Percentiles rank a stretch among this genome's conserved stretches.
These are phyloP conservation scores for Diplodia mutila DNA, from an alignment of 2,329 filamentous ascomycete genomes.

Conservation along the genomic window DNA sequence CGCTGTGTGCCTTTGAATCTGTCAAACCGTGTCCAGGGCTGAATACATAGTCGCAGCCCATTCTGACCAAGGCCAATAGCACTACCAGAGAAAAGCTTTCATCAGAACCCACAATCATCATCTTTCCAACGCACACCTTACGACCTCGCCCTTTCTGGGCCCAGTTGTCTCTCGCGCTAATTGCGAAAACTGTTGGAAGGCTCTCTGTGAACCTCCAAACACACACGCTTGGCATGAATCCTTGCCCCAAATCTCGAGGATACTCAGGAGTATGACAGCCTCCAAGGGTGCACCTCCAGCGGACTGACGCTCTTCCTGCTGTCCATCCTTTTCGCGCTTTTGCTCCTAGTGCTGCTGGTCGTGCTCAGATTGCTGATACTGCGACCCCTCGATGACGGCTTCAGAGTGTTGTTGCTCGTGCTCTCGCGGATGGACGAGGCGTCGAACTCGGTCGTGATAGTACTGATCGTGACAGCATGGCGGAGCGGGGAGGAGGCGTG, in stretches of 20 bases:
- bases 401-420: background rate
- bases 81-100: background rate
- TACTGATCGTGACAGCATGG: background rate
- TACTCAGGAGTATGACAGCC: conserved; percentile 4
- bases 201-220: background rate
- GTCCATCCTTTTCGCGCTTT: background rate
- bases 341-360: background rate
- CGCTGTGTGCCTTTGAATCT: background rate
- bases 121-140: background rate
- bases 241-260: background rate
- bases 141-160: background rate
- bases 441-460: background rate
- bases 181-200: background rate
- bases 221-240: background rate
- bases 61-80: background rate
- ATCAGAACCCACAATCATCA: background rate
- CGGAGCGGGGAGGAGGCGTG: background rate
- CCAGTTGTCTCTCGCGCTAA: background rate
- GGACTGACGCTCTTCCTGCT: background rate
- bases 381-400: background rate
- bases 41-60: background rate
- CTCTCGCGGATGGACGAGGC: background rate
- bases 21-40: background rate
- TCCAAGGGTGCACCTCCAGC: conserved; percentile 9
- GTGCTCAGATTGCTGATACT: background rate